Evolutionary conservation across 345 rosid genomes (phyloP), one percentile per base, ranked within the genome.

Genomic region (Boechera retrofracta): DNA sequence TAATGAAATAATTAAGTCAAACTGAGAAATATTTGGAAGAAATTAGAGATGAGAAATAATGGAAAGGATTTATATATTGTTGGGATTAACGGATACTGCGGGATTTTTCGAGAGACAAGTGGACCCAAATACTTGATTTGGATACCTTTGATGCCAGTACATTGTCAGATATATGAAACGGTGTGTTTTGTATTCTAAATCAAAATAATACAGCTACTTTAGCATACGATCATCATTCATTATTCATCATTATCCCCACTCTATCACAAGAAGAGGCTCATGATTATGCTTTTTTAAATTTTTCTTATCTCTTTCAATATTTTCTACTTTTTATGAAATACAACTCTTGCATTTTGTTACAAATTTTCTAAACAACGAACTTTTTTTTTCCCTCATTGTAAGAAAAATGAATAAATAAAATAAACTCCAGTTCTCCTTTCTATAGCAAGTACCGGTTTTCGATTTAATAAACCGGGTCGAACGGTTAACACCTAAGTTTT

Each of bases 111-210:
- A 66, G 66, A 47, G 21, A 66, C 66, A 56, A 66, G 72, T 66
- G 60, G 78, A 56, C 78, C 78, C 21, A 3, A 35, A 55, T 18
- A 35, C 58, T 21, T 56, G 78, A 74, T 47, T 67, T 67, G 33
- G 79, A 3, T 58, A n/a, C 67, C 61, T 21, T 28, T 67, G 4
- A 48, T 58, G 79, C 51, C 60, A 67, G 68, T 75, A 61, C 42
- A 16, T 49, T 59, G 68, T 75, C 73, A 75, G 79, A 67, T 38
- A 2, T 5, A 66, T 57, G 4, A 57, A 67, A 58, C 79, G 73
- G 1, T 59, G 74, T 41, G 79, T 75, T 67, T 75, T 35, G n/a
- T 12, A 1, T 69, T 28, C 45, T 18, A 35, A 24, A 35, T 12
- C 10, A 24, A 33, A 59, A 32, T 8, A 41, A 39, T 53, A 41